Conservation (phyloP, 2,329 filamentous ascomycete genomes). For the Ampelomyces quisqualis region DNA sequence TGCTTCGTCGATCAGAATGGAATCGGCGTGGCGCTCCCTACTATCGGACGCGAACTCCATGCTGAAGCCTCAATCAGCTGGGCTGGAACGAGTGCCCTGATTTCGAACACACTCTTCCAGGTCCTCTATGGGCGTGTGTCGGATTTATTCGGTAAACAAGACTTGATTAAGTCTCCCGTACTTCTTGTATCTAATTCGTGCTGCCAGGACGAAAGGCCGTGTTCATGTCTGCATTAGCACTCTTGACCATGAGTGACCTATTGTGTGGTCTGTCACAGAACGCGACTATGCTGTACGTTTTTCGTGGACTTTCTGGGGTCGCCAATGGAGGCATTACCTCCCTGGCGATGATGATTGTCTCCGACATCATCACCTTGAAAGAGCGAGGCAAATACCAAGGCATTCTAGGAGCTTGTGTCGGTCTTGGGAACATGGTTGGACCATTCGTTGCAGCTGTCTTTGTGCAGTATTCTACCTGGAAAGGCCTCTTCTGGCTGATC, state of each 20-base stretch:
- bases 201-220: slow-evolving; percentile 34
- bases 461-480: slow-evolving; percentile 21
- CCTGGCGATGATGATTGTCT: slow-evolving; percentile 42
- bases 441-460: slow-evolving; percentile 31
- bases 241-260: slow-evolving; percentile 59
- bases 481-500: slow-evolving; percentile 25
- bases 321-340: slow-evolving; percentile 60
- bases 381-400: slow-evolving; percentile 44
- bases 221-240: slow-evolving; percentile 54
- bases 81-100: slow-evolving; percentile 56
- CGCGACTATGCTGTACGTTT: slow-evolving; percentile 61
- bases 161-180: background rate
- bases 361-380: slow-evolving; percentile 40
- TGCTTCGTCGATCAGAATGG: slow-evolving; percentile 61
- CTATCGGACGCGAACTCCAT: slow-evolving; percentile 42
- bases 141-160: slow-evolving; percentile 60
- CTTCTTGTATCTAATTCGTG: background rate
- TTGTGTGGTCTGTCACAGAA: slow-evolving; percentile 60
- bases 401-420: slow-evolving; percentile 29
- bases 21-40: slow-evolving; percentile 48
- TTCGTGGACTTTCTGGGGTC: slow-evolving; percentile 60
- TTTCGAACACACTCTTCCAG: slow-evolving; percentile 63
- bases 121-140: slow-evolving; percentile 64
- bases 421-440: slow-evolving; percentile 25
- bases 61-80: slow-evolving; percentile 55